phyloP scores from a whole-genome alignment of 192 early-diverging fungal genomes.

The Rhizophagus clarus region DNA sequence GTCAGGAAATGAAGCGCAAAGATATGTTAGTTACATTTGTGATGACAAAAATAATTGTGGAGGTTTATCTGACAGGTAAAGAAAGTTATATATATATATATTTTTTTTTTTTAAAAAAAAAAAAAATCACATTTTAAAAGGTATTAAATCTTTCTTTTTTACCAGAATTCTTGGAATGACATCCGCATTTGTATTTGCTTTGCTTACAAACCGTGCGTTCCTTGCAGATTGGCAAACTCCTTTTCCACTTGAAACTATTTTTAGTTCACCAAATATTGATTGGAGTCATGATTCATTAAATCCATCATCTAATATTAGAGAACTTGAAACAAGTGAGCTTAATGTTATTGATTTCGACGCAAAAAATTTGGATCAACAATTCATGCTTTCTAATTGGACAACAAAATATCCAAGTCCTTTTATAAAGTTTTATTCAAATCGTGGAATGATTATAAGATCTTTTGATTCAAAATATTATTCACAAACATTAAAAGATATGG shows the following conservation, averaged over 20 bases:
- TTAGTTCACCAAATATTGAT: conserved; percentile 44
- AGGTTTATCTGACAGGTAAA: conserved; percentile 51
- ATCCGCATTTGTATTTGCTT: conserved; percentile 48
- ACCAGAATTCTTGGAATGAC: conserved; percentile 43
- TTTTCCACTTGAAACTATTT: conserved; percentile 42
- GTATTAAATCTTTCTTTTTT: background rate
- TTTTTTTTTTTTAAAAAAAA: background rate
- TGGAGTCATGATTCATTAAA: conserved; percentile 39
- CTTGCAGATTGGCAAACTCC: conserved; percentile 45
- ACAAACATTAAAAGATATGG: conserved; percentile 35
- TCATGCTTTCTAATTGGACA: conserved; percentile 24
- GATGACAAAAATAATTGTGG: conserved; percentile 45
- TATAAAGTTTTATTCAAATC: conserved; percentile 44
- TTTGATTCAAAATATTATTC: conserved; percentile 43
- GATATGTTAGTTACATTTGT: conserved; percentile 44
- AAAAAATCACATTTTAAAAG: no score
- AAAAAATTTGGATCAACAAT: conserved; percentile 16
- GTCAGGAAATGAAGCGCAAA: conserved; percentile 28
- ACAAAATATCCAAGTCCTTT: conserved; percentile 22
- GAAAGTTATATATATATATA: background rate
- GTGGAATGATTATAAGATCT: conserved; percentile 44
- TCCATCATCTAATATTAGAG: background rate
- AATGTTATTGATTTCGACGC: conserved; percentile 7
- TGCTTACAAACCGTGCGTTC: conserved; percentile 44
- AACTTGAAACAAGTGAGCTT: background rate